Evolutionary conservation across 148 eudicot genomes (phyloP), one percentile per base, ranked within the genome.

Genomic region (Rhododendron molle): DNA sequence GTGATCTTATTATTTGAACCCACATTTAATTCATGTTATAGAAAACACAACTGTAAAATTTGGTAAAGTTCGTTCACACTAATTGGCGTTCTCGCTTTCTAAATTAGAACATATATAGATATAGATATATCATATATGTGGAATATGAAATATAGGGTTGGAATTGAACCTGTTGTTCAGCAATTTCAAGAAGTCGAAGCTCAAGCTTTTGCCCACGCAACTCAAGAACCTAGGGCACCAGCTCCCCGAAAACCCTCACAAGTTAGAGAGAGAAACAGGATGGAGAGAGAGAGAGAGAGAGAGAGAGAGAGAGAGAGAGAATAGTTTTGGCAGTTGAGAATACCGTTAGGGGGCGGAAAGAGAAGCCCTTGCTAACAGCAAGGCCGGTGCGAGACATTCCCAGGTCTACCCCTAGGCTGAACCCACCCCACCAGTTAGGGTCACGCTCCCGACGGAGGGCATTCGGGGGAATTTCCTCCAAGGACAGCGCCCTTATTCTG

Each of bases 111-210:
- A 54, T 21, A 15, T 3, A 54, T 14, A 16, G 60, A 15, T 3
- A 54, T 14, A 16, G 60, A 54, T 15, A 54, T 14, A 54, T 50
- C 21, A 54, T 54, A 54, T 18, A 54, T 18, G 60, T 16, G 23
- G 3, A 12, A 49, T 4, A 54, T 54, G 60, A 3, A 54, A 54
- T 54, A 54, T 54, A 18, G 60, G 52, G 32, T 2, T 34, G 7
- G 74, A 72, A 21, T 43, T 10, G 56, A 69, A 90, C 92, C 92
- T 87, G 87, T 50, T 81, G 84, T 67, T 89, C 84, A 73, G 92
- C 92, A 87, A 90, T 84, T 76, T 90, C 82, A 81, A 90, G 89
- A 81, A 90, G 88, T 76, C 86, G 86, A 78, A 87, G 91, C 88
- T 86, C 88, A 23, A 89, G 89, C 85, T 84, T 90, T 83, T 90